Evolutionary conservation across 345 rosid genomes (phyloP), one percentile per base, ranked within the genome.

Genomic region (Sonneratia caseolaris): DNA sequence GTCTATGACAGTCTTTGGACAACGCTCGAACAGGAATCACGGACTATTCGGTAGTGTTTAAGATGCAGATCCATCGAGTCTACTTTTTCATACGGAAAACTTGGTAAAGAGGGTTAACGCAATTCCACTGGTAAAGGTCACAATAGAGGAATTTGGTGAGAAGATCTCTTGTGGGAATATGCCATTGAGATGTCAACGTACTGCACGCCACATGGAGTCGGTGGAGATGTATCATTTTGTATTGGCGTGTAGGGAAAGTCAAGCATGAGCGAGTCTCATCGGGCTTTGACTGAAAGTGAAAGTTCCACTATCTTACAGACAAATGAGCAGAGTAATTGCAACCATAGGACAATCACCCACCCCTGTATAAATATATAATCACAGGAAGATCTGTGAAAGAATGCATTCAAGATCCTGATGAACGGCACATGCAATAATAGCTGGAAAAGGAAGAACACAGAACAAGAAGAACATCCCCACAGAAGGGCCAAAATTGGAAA

Each of bases 321-420:
- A 59, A 59, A 59, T 9, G 10, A 1, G 7, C 3, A 11, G 35
- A 21, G 24, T n/a, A 22, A 24, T 6, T 0, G 22, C 35, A 57
- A 22, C 8, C 5, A 59, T 24, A 59, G 32, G 4, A 21, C 59
- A 16, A 51, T 27, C 32, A 27, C 32, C 42, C 37, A 19, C 61
- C 43, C 42, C 49, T 37, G 65, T 15, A 56, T 24, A 55, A 42
- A 56, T 48, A 48, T 48, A 48, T 48, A 48, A 14, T 15, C 19
- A 37, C 1, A 0, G 43, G 8, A n/a, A 68, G 57, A 66, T 37
- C 68, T 43, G 66, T 67, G 55, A 76, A 81, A 77, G 73, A 76
- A 79, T 74, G 40, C 68, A 24, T 59, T 22, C 64, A 59, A 59
- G 32, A 48, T 3, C 18, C 15, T 48, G 53, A 48, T 55, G 59